Conservation (phyloP, 116 monocot genomes). For the Posidonia oceanica region DNA sequence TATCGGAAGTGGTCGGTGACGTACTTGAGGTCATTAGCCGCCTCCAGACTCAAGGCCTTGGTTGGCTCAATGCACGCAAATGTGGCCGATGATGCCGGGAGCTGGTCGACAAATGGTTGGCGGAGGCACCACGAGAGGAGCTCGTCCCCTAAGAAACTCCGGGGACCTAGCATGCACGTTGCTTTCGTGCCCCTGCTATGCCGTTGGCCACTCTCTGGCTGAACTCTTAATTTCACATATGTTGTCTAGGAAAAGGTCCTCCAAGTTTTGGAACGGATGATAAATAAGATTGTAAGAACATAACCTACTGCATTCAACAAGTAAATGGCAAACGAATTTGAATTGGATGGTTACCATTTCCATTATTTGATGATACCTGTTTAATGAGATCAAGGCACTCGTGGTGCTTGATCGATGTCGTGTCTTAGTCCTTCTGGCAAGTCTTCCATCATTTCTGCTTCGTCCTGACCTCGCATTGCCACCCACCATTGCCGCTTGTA, state of each 20-base stretch:
- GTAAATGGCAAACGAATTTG: too few relatives aligned
- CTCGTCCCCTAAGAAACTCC: conserved; percentile 79
- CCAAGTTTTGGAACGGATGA: conserved; percentile 34
- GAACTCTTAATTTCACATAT: conserved; percentile 59
- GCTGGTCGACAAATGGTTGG: conserved; percentile 55
- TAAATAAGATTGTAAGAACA: too few relatives aligned
- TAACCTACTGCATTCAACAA: too few relatives aligned
- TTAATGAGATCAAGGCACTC: conserved; percentile 61
- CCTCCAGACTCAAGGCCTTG: conserved; percentile 63
- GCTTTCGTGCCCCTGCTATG: conserved; percentile 48
- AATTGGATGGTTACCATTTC: too few relatives aligned
- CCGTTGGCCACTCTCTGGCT: conserved; percentile 39
- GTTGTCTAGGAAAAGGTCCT: conserved; percentile 57
- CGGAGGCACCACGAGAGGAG: conserved; percentile 93
- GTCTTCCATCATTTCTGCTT: conserved; percentile 50
- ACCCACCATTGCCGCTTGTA: conserved; percentile 69
- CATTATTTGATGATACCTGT: too few relatives aligned
- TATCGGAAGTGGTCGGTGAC: conserved; percentile 82
- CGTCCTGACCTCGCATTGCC: conserved; percentile 60
- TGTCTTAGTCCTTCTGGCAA: conserved; percentile 60
- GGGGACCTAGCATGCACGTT: conserved; percentile 58
- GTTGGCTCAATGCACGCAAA: conserved; percentile 43
- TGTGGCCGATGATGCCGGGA: conserved; percentile 62
- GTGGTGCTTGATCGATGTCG: conserved; percentile 60
- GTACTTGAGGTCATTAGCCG: conserved; percentile 50